Conservation (phyloP, 345 rosid species). For the Gossypium raimondii region DNA sequence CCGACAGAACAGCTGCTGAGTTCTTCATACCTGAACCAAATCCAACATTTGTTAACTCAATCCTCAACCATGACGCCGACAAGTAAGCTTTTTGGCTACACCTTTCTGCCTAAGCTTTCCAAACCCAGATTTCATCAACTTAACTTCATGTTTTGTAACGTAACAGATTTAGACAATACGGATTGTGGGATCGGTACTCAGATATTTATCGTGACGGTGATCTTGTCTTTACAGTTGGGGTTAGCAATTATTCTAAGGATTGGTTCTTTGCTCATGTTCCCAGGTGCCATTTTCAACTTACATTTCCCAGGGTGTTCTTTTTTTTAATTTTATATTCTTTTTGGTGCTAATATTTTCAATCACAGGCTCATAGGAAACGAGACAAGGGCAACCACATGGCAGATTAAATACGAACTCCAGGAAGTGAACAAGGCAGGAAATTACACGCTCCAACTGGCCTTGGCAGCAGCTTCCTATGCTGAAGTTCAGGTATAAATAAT, state of each 20-base stretch:
- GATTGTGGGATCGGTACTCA: conserved; percentile 63
- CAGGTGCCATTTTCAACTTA: conserved; percentile 32
- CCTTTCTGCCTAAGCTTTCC: neutral
- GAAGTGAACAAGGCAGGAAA: conserved; percentile 23
- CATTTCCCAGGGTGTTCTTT: neutral
- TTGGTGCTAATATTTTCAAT: neutral
- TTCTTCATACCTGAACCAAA: conserved; percentile 64
- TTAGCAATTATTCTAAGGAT: conserved; percentile 40
- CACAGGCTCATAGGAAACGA: conserved; percentile 38
- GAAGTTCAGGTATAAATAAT: conserved; percentile 38
- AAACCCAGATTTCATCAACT: neutral
- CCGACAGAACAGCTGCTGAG: conserved; percentile 74
- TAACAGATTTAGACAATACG: conserved; percentile 72
- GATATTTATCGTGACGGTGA: conserved; percentile 49
- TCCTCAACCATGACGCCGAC: conserved; percentile 25
- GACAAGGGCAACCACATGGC: conserved; percentile 62
- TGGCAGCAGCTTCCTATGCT: conserved; percentile 55
- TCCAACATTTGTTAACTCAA: conserved; percentile 43
- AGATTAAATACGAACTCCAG: conserved; percentile 42
- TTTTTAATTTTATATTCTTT: neutral
- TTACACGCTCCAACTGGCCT: conserved; percentile 65
- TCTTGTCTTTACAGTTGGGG: conserved; percentile 44
- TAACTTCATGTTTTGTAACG: neutral
- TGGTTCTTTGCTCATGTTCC: conserved; percentile 87
- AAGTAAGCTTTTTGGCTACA: conserved; percentile 29